A percentile compares a stretch with the other conserved stretches of the same genome.
Evolutionary conservation across 176 grass and related monocot genomes (phyloP).

Genomic region (barley (Hordeum vulgare)): DNA sequence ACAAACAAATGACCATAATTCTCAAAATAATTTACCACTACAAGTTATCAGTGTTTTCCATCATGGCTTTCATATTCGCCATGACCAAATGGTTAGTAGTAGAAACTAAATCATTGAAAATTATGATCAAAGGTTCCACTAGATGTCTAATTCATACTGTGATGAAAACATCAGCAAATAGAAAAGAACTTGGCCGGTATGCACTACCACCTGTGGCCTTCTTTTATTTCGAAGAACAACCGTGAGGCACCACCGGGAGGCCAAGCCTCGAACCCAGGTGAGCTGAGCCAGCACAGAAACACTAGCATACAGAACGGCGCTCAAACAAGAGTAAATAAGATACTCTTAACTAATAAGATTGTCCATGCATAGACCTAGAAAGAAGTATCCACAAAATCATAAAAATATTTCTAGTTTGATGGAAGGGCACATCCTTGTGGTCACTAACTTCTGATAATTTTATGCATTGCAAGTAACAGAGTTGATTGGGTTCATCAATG

Average conservation of each 20-base stretch:
- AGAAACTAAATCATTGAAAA: neutral
- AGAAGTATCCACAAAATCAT: neutral
- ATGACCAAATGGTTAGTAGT: neutral
- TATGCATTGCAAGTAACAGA: neutral
- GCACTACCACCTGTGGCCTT: neutral
- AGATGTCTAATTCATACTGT: slow-evolving; percentile 3
- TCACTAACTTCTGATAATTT: neutral
- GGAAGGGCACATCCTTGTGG: neutral
- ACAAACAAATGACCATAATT: neutral
- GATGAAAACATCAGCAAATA: neutral
- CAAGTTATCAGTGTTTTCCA: neutral
- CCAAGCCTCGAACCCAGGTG: too few species aligned
- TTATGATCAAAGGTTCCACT: neutral
- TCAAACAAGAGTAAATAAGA: slow-evolving; percentile 1
- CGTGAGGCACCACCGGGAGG: neutral
- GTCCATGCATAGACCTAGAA: neutral
- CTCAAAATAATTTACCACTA: neutral
- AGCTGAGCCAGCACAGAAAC: neutral
- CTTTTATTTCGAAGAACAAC: neutral
- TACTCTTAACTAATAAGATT: neutral
- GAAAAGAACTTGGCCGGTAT: neutral
- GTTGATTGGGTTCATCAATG: neutral
- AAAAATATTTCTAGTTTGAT: neutral
- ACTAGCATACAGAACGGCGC: too few species aligned
- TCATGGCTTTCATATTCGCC: neutral